Conservation (phyloP, 2,329 filamentous ascomycete genomes). For the Phialemoniopsis sp. region DNA sequence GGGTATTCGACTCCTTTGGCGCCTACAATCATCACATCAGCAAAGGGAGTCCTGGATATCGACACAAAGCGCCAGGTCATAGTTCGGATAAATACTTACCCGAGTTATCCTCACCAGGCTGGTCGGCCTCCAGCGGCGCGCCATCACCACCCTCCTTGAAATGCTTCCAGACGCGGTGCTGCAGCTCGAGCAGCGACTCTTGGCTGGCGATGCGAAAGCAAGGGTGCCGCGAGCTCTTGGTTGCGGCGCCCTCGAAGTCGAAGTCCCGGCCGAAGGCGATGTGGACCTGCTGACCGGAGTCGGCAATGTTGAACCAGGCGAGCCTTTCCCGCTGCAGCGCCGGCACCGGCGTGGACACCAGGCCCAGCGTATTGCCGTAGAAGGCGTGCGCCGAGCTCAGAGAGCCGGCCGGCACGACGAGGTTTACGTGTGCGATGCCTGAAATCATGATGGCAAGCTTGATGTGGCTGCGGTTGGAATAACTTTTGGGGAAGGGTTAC, state of each 20-base stretch:
- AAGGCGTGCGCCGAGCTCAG: constrained; percentile 47
- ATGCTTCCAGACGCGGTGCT: constrained; percentile 47
- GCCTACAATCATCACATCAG: constrained; percentile 23
- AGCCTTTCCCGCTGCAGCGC: constrained; percentile 42
- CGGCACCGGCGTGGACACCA: constrained; percentile 48
- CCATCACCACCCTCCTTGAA: constrained; percentile 38
- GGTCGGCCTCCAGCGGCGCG: constrained; percentile 50
- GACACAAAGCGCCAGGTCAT: constrained; percentile 2
- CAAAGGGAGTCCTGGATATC: background rate
- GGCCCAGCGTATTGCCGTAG: constrained; percentile 51
- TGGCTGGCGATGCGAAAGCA: constrained; percentile 50
- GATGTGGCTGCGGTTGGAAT: background rate
- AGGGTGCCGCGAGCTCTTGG: constrained; percentile 45
- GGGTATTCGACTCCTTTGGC: constrained; percentile 55
- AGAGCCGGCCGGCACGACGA: constrained; percentile 50
- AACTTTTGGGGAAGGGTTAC: constrained; percentile 1
- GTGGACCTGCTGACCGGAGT: constrained; percentile 51
- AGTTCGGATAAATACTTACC: constrained; percentile 7
- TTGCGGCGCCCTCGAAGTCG: constrained; percentile 17
- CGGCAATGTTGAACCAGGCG: constrained; percentile 58
- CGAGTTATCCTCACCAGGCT: constrained; percentile 39
- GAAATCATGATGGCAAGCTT: constrained; percentile 13
- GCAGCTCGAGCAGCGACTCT: constrained; percentile 42
- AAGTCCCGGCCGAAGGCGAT: constrained; percentile 37
- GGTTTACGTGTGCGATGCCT: constrained; percentile 45